A percentile compares a stretch with the other conserved stretches of the same genome.
Conservation (phyloP, 2,329 filamentous ascomycete species). For the Elsinoe batatas region DNA sequence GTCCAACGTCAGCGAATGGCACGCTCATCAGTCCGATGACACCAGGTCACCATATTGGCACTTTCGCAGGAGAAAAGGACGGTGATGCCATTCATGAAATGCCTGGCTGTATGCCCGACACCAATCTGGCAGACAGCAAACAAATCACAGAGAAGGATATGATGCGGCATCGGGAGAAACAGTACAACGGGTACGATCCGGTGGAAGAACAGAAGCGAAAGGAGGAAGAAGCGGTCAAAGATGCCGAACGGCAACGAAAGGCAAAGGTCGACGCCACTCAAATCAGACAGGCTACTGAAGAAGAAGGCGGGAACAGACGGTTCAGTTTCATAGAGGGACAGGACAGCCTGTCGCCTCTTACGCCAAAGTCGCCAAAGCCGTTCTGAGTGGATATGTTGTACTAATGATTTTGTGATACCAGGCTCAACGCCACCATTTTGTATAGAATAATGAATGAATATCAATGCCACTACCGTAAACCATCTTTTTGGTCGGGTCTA, state of each 20-base stretch:
- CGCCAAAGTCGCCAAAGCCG: background rate
- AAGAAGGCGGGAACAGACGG: conserved; percentile 10
- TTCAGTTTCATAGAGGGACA: conserved; percentile 11
- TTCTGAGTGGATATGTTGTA: background rate
- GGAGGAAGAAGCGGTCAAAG: background rate
- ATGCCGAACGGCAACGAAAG: background rate
- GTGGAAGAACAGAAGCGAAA: conserved; percentile 8
- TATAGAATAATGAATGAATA: conserved; percentile 2
- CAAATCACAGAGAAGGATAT: conserved; percentile 41
- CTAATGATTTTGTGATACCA: conserved; percentile 5
- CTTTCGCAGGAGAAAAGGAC: conserved; percentile 24
- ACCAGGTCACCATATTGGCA: background rate
- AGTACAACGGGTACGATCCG: conserved; percentile 37
- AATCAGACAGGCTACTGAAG: conserved; percentile 12
- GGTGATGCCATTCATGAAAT: conserved; percentile 39
- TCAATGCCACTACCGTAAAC: background rate
- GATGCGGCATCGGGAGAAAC: conserved; percentile 35
- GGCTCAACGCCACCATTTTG: background rate
- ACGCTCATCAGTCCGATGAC: conserved; percentile 8
- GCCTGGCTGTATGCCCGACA: conserved; percentile 46
- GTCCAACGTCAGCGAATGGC: background rate
- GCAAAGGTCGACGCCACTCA: background rate
- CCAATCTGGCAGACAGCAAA: conserved; percentile 40
- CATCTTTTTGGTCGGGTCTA: background rate
- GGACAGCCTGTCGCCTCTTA: conserved; percentile 1